These are phyloP conservation scores for Sphagnum fallax DNA, from an alignment of 228 moss, liverwort and hornwort species.

Conservation along the genomic window DNA sequence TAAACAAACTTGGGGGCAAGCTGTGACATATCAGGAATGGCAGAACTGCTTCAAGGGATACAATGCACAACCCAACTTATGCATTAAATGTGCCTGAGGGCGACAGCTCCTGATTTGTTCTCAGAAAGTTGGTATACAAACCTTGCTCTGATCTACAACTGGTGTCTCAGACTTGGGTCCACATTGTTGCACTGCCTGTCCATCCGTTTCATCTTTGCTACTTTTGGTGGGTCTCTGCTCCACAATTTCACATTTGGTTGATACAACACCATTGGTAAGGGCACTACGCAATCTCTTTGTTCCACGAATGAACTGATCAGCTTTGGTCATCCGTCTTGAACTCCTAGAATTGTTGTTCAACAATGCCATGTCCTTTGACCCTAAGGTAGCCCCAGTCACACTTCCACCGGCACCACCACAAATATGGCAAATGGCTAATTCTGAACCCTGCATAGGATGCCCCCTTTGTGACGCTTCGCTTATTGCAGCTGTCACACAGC, in stretches of 20 bases:
- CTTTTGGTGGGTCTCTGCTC: conserved; percentile 50
- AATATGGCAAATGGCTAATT: conserved; percentile 45
- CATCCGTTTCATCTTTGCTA: conserved; percentile 50
- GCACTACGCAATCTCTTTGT: conserved; percentile 86
- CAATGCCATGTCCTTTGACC: conserved; percentile 25
- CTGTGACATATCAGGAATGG: too few species aligned
- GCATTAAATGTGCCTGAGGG: too few species aligned
- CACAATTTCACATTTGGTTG: conserved; percentile 39
- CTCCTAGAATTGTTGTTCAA: conserved; percentile 16
- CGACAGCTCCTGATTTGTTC: too few species aligned
- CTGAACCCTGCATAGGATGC: conserved; percentile 46
- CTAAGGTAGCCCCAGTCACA: conserved; percentile 28
- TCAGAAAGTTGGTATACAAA: not conserved
- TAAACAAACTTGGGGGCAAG: too few species aligned
- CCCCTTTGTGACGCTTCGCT: conserved; percentile 37
- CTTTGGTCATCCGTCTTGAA: conserved; percentile 48
- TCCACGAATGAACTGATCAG: conserved; percentile 55
- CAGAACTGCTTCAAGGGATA: too few species aligned
- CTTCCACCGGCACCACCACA: conserved; percentile 38
- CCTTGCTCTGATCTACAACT: not conserved
- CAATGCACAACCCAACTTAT: too few species aligned
- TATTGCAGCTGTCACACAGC: conserved; percentile 52
- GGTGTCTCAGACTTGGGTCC: not conserved
- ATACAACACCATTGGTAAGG: conserved; percentile 48
- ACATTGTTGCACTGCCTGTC: conserved; percentile 6